These are phyloP conservation scores for Eucalyptus tenuipes DNA, from an alignment of 345 rosid species.

Conservation along the genomic window DNA sequence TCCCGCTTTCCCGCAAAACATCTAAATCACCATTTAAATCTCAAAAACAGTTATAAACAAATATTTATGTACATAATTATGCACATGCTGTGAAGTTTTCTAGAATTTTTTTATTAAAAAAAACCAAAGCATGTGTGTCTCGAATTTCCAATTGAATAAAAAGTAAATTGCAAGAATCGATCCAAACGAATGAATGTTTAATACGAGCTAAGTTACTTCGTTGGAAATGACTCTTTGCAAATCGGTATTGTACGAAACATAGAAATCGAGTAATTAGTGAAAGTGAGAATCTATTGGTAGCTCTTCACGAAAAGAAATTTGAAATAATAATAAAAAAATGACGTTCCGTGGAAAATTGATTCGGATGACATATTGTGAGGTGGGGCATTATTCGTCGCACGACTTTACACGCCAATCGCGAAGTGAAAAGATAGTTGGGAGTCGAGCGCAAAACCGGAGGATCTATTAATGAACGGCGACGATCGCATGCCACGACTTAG, in stretches of 20 bases:
- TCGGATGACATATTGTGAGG: background rate
- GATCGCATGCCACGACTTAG: background rate
- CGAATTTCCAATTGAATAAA: background rate
- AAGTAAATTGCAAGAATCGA: background rate
- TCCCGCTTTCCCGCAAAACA: background rate
- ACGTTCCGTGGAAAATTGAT: background rate
- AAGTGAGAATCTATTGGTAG: background rate
- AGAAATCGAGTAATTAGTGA: background rate
- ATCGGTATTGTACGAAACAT: background rate
- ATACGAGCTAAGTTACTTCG: background rate
- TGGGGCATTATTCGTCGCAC: background rate
- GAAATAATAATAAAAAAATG: background rate
- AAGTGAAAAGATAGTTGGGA: background rate
- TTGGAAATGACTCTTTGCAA: background rate
- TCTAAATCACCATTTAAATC: background rate
- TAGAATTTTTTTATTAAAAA: background rate
- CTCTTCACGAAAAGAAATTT: background rate
- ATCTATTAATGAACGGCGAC: too few species aligned
- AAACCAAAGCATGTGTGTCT: background rate
- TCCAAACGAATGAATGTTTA: accelerated
- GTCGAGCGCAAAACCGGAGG: too few species aligned
- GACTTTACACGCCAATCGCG: background rate
- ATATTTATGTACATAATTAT: background rate
- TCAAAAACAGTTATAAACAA: background rate
- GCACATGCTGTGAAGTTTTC: background rate